Evolutionary conservation across 2,329 filamentous ascomycete species (phyloP).

Genomic region (Aspergillus luchuensis): DNA sequence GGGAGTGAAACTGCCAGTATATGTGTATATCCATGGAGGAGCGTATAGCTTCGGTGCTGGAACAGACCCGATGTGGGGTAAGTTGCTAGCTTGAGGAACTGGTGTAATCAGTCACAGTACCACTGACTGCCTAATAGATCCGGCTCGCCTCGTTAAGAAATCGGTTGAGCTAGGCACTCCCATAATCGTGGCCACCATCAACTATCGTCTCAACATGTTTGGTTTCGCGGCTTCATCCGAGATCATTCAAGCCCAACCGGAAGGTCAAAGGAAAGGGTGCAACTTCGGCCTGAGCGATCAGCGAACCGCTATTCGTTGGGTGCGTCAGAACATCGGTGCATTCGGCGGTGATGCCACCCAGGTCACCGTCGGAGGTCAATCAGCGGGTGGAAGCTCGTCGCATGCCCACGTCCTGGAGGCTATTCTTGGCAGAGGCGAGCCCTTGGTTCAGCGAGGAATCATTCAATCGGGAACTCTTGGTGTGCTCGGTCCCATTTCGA

Average conservation of each 20-base stretch:
- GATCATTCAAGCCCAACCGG: neutral
- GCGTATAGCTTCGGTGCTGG: conserved; percentile 6
- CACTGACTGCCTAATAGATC: neutral
- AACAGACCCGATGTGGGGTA: conserved; percentile 7
- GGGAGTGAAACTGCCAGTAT: neutral
- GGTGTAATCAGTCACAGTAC: no score
- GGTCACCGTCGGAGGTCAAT: conserved; percentile 3
- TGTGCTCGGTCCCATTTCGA: conserved; percentile 2
- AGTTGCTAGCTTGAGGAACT: neutral
- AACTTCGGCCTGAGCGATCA: conserved; percentile 1
- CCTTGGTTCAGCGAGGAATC: conserved; percentile 3
- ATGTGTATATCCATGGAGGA: conserved; percentile 5
- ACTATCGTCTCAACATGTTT: conserved; percentile 4
- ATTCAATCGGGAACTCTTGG: neutral
- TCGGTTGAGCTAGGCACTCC: neutral
- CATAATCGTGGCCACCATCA: conserved; percentile 1
- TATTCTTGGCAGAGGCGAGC: neutral
- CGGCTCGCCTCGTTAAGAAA: neutral
- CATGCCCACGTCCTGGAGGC: conserved; percentile 5
- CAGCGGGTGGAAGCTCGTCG: conserved; percentile 5
- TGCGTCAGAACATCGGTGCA: neutral
- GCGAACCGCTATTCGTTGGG: neutral
- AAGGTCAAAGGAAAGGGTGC: neutral
- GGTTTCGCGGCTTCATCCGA: conserved; percentile 3
- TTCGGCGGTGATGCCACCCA: neutral